Percentiles rank a stretch among this genome's conserved stretches.
phyloP scores from a whole-genome alignment of 768 basidiomycete species.

The Termitomyces bulborhizus region DNA sequence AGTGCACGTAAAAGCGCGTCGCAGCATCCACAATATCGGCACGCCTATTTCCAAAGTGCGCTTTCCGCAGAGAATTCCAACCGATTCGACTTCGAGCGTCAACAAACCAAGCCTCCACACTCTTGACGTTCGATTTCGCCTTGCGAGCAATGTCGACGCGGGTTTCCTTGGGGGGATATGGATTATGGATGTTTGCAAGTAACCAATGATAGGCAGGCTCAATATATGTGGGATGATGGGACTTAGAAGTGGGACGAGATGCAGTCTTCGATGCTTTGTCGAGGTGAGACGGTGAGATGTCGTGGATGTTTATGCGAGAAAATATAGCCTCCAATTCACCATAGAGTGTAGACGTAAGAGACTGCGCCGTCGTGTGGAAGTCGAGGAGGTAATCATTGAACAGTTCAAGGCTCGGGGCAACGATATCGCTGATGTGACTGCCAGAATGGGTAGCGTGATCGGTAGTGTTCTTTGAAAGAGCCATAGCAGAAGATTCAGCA shows the following conservation, averaged over 20 bases:
- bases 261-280: neutral
- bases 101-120: slow-evolving; percentile 42
- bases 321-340: slow-evolving; percentile 5
- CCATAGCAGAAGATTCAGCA: neutral
- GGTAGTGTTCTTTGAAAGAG: neutral
- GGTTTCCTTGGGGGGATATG: slow-evolving; percentile 36
- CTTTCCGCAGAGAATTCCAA: slow-evolving; percentile 38
- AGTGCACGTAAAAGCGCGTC: slow-evolving; percentile 22
- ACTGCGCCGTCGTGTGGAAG: slow-evolving; percentile 1
- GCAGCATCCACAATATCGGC: slow-evolving; percentile 32
- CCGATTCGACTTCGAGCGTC: slow-evolving; percentile 45
- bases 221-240: slow-evolving; percentile 16
- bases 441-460: neutral
- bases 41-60: slow-evolving; percentile 26
- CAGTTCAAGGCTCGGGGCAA: neutral
- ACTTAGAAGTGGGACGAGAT: neutral
- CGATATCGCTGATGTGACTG: neutral
- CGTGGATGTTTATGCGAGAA: neutral
- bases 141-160: slow-evolving; percentile 22
- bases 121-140: slow-evolving; percentile 18
- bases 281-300: neutral
- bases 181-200: slow-evolving; percentile 39
- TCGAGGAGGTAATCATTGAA: slow-evolving; percentile 2
- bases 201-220: slow-evolving; percentile 35
- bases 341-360: neutral